phyloP scores from a whole-genome alignment of 2,329 filamentous ascomycete genomes.

The Cadophora sp. region DNA sequence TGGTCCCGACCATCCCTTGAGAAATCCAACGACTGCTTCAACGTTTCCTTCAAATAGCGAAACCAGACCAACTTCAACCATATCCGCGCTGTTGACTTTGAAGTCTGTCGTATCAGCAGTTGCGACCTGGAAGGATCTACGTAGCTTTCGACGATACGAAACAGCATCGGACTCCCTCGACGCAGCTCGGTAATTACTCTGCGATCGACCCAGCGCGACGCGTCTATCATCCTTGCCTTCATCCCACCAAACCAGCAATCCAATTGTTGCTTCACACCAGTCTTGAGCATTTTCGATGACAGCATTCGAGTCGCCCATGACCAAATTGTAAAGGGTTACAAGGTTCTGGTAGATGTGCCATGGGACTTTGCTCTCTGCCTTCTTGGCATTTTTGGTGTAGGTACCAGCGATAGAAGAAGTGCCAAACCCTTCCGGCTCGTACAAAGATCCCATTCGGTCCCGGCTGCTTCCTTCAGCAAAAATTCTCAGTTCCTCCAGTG shows the following conservation, averaged over 20 bases:
- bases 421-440: slow-evolving; percentile 49
- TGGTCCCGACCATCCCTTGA: slow-evolving; percentile 82
- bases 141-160: slow-evolving; percentile 77
- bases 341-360: slow-evolving; percentile 91
- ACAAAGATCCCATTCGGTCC: slow-evolving; percentile 44
- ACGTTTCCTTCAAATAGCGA: slow-evolving; percentile 84
- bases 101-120: slow-evolving; percentile 74
- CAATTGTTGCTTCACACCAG: slow-evolving; percentile 89
- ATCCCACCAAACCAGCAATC: slow-evolving; percentile 91
- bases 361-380: slow-evolving; percentile 85
- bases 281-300: slow-evolving; percentile 82
- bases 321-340: slow-evolving; percentile 78
- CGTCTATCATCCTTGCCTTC: slow-evolving; percentile 66
- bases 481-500: slow-evolving; percentile 72
- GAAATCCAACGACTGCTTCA: slow-evolving; percentile 75
- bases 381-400: slow-evolving; percentile 70
- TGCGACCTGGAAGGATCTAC: slow-evolving; percentile 69
- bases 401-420: slow-evolving; percentile 60
- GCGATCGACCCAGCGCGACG: slow-evolving; percentile 39
- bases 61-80: slow-evolving; percentile 81
- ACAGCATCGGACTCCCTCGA: slow-evolving; percentile 56
- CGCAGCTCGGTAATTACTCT: slow-evolving; percentile 43
- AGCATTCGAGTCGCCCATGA: slow-evolving; percentile 77
- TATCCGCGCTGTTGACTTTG: slow-evolving; percentile 75
- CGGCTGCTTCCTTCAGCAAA: slow-evolving; percentile 79